Conservation (phyloP, 768 basidiomycete species). For the Pulveroboletus sp. region DNA sequence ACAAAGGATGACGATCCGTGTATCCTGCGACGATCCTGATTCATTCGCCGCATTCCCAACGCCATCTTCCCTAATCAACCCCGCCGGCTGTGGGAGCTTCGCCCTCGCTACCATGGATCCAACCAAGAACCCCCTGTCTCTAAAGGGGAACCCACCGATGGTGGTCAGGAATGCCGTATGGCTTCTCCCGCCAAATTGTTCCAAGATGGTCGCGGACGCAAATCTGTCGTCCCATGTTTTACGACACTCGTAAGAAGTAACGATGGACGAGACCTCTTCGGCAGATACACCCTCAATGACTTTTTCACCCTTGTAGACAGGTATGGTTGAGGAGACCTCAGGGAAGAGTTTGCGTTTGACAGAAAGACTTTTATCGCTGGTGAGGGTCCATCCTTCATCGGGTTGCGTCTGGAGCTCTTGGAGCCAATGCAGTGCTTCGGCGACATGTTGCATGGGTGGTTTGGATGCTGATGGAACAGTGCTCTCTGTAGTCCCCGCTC, state of each 20-base stretch:
- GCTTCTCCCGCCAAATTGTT: slow-evolving; percentile 75
- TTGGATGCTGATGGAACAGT: slow-evolving; percentile 53
- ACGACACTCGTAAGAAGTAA: slow-evolving; percentile 68
- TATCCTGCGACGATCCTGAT: slow-evolving; percentile 35
- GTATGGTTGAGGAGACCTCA: slow-evolving; percentile 75
- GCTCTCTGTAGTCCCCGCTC: slow-evolving; percentile 35
- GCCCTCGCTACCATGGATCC: slow-evolving; percentile 73
- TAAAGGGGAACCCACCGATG: slow-evolving; percentile 86
- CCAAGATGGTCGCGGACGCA: slow-evolving; percentile 63
- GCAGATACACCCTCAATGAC: slow-evolving; percentile 93
- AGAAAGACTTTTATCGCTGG: slow-evolving; percentile 73
- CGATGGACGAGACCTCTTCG: slow-evolving; percentile 79
- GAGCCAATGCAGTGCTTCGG: slow-evolving; percentile 80
- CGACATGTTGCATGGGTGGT: slow-evolving; percentile 73
- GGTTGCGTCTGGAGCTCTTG: slow-evolving; percentile 65
- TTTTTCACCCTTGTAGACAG: slow-evolving; percentile 84
- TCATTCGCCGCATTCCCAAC: slow-evolving; percentile 18
- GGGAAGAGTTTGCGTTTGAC: slow-evolving; percentile 75
- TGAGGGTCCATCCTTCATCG: slow-evolving; percentile 68
- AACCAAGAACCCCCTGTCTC: slow-evolving; percentile 83
- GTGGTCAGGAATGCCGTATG: slow-evolving; percentile 69
- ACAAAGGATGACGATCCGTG: slow-evolving; percentile 69
- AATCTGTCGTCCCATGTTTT: slow-evolving; percentile 88
- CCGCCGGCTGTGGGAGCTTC: slow-evolving; percentile 32
- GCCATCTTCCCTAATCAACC: slow-evolving; percentile 43